Evolutionary conservation across 2,329 filamentous ascomycete genomes (phyloP).

Genomic region (Trichoderma atroviride): DNA sequence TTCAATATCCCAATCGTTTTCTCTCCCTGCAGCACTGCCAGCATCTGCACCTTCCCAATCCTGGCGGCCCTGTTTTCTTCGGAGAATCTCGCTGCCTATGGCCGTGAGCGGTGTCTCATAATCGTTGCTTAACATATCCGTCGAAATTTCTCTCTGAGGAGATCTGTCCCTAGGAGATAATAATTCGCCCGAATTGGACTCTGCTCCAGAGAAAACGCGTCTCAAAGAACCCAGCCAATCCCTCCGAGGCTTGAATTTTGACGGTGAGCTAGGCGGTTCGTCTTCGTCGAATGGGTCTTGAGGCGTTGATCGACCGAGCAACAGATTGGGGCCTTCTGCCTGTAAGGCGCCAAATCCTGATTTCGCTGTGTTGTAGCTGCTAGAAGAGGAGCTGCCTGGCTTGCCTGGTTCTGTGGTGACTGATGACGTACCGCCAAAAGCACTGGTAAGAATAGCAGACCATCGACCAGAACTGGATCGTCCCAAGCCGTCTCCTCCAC

Average conservation of each 20-base stretch:
- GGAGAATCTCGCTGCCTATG: conserved; percentile 52
- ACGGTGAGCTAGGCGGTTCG: conserved; percentile 55
- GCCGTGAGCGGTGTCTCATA: conserved; percentile 50
- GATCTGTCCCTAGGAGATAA: conserved; percentile 36
- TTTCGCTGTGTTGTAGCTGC: conserved; percentile 57
- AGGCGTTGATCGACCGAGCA: conserved; percentile 40
- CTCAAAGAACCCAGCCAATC: conserved; percentile 71
- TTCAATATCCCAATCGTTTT: conserved; percentile 79
- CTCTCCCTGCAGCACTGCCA: conserved; percentile 36
- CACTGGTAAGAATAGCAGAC: conserved; percentile 39
- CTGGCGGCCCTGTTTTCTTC: conserved; percentile 57
- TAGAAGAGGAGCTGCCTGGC: conserved; percentile 46
- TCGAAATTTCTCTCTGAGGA: conserved; percentile 36
- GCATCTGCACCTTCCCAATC: conserved; percentile 53
- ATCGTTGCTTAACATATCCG: conserved; percentile 43
- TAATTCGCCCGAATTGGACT: conserved; percentile 37
- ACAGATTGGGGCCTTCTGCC: conserved; percentile 54
- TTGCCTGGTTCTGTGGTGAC: conserved; percentile 38
- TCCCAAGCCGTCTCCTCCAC: conserved; percentile 47
- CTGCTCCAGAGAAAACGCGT: conserved; percentile 59
- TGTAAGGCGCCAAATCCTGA: conserved; percentile 56
- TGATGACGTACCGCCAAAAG: conserved; percentile 35
- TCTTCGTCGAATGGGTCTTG: conserved; percentile 39
- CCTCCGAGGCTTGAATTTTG: conserved; percentile 58
- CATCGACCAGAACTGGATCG: conserved; percentile 42